Conservation (phyloP, 2,329 filamentous ascomycete species). For the Fusarium hostae region DNA sequence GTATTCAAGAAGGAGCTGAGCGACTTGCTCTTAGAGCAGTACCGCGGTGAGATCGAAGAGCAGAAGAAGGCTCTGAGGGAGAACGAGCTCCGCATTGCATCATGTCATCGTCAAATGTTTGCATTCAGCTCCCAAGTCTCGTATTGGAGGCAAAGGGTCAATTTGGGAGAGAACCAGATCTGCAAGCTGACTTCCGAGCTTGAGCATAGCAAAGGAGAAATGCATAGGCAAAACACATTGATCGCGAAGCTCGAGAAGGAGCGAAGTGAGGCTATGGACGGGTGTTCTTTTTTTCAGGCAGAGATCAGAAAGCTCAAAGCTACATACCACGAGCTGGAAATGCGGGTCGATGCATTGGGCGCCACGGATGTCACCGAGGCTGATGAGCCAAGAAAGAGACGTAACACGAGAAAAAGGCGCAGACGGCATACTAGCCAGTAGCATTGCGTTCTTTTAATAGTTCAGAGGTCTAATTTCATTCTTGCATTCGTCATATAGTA, state of each 20-base stretch:
- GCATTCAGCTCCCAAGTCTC: not conserved
- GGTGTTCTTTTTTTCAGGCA: not conserved
- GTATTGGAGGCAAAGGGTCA: not conserved
- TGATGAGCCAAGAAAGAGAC: not conserved
- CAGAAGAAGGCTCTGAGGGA: not conserved
- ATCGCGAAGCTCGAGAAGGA: constrained; percentile 1
- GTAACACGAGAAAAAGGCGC: not conserved
- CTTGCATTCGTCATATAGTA: not conserved
- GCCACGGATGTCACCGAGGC: not conserved
- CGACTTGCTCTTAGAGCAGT: not conserved
- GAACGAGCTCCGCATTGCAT: not conserved
- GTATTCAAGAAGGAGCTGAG: not conserved
- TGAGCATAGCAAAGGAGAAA: not conserved
- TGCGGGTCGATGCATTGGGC: not conserved
- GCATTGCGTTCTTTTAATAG: not conserved
- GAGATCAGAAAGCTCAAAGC: not conserved
- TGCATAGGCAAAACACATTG: not conserved
- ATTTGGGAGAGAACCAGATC: not conserved
- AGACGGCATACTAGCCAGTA: not conserved
- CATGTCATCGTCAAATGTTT: not conserved
- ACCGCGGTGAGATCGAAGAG: not conserved
- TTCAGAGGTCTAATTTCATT: not conserved
- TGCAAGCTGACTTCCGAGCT: not conserved
- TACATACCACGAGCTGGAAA: not conserved
- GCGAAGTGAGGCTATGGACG: constrained; percentile 1